A percentile compares a stretch with the other conserved stretches of the same genome.
phyloP scores from a whole-genome alignment of 306 rosid species.

The Cicer pinnatifidum region DNA sequence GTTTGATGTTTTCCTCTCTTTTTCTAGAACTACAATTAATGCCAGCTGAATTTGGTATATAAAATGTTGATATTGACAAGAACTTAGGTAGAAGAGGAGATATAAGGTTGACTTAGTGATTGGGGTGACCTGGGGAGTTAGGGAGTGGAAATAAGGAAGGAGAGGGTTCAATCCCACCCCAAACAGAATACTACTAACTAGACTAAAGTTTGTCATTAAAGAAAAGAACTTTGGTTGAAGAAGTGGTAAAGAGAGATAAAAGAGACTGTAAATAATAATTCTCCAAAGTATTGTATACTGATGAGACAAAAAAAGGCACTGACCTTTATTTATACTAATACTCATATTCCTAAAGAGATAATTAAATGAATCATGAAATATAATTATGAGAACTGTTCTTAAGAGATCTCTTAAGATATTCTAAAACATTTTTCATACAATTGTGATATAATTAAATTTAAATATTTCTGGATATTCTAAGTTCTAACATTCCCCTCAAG shows the following conservation, averaged over 20 bases:
- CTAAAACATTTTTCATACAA: not conserved
- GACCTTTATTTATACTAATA: conserved; percentile 21
- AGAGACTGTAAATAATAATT: not conserved
- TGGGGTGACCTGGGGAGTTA: not conserved
- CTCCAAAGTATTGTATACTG: not conserved
- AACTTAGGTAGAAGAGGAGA: conserved; percentile 7
- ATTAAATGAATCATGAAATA: conserved; percentile 24
- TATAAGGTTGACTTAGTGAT: not conserved
- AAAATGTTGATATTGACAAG: conserved; percentile 12
- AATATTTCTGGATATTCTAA: not conserved
- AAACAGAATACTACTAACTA: not conserved
- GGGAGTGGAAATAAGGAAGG: not conserved
- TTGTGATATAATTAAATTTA: not conserved
- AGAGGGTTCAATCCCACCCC: not conserved
- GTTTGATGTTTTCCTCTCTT: conserved; percentile 6
- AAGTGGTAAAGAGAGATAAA: conserved; percentile 18
- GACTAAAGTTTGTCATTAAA: not conserved
- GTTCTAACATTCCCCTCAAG: not conserved
- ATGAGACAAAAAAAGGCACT: not conserved
- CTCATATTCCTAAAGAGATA: conserved; percentile 2
- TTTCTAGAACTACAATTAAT: conserved; percentile 29
- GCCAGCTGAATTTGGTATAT: not conserved
- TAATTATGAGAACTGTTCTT: not conserved
- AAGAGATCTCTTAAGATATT: conserved; percentile 11
- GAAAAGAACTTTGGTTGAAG: not conserved